Percentiles rank a stretch among this genome's conserved stretches.
Conservation (phyloP, 257 asterid genomes). For the Apocynum venetum region DNA sequence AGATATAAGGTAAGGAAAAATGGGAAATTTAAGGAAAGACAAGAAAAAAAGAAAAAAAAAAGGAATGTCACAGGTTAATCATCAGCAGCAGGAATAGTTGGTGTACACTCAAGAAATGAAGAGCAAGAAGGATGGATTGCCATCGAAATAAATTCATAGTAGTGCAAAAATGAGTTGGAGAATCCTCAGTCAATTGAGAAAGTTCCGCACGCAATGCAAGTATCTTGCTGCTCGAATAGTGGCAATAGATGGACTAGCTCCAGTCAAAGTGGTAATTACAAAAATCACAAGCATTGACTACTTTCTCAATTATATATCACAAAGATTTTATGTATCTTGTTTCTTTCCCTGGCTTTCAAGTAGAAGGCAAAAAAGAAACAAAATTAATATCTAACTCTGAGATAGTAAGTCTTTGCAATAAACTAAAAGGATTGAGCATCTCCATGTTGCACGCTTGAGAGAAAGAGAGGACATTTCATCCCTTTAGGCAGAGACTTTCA, state of each 20-base stretch:
- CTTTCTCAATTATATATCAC: not conserved
- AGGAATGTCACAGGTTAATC: not conserved
- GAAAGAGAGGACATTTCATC: not conserved
- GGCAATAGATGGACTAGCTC: not conserved
- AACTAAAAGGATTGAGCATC: not conserved
- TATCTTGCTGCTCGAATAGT: not conserved
- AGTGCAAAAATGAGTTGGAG: not conserved
- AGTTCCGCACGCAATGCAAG: not conserved
- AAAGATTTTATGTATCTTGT: not conserved
- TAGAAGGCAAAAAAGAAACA: not conserved
- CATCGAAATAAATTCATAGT: not conserved
- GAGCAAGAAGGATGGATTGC: not conserved
- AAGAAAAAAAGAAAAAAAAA: not conserved
- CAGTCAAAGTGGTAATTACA: not conserved
- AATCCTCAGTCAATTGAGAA: not conserved
- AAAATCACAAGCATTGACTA: not conserved
- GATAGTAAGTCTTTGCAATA: not conserved
- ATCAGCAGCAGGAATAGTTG: not conserved
- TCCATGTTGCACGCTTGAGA: not conserved
- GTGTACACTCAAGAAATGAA: not conserved
- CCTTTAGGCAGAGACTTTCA: not conserved
- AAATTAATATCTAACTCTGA: not conserved
- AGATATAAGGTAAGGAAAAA: not conserved
- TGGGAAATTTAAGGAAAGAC: not conserved
- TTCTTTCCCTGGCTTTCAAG: not conserved